A percentile compares a stretch with the other conserved stretches of the same genome.
Evolutionary conservation across 2,329 filamentous ascomycete genomes (phyloP).

Genomic region (Fusarium fujikuroi): DNA sequence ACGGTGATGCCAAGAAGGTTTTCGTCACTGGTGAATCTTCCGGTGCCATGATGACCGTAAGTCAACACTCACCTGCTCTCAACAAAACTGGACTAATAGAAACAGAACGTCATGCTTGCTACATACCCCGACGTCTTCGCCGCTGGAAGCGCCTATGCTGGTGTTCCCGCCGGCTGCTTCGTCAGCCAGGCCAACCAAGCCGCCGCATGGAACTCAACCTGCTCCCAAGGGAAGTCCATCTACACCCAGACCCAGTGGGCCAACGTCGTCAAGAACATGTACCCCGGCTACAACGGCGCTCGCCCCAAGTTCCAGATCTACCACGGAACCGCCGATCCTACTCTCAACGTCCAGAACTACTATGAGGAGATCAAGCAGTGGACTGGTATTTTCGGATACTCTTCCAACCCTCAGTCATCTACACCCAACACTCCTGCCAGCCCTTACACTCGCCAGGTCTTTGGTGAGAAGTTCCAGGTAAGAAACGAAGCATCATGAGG

Average conservation of each 20-base stretch:
- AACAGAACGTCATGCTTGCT: conserved; percentile 14
- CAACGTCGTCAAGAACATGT: conserved; percentile 21
- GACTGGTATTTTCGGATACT: conserved; percentile 17
- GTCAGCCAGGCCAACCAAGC: conserved; percentile 5
- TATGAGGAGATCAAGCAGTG: conserved; percentile 22
- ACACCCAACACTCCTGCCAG: conserved; percentile 14
- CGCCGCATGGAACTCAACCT: conserved; percentile 13
- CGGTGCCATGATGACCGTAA: conserved; percentile 21
- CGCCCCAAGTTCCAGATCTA: conserved; percentile 21
- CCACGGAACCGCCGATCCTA: conserved; percentile 7
- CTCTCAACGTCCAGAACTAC: conserved; percentile 17
- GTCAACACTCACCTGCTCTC: background rate
- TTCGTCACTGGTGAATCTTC: conserved; percentile 24
- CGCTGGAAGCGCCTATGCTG: conserved; percentile 13
- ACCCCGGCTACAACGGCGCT: conserved; percentile 12
- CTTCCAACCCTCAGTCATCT: background rate
- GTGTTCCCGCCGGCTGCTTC: conserved; percentile 15
- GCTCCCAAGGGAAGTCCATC: conserved; percentile 2
- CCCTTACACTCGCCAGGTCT: conserved; percentile 14
- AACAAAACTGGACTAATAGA: background rate
- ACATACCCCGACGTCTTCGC: conserved; percentile 13
- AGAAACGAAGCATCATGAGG: background rate
- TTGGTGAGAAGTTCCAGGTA: conserved; percentile 15
- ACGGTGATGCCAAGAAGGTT: conserved; percentile 7
- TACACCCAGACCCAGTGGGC: conserved; percentile 12